These are phyloP conservation scores for Endocarpon pusillum DNA, from an alignment of 495 filamentous ascomycete species.

Conservation along the genomic window DNA sequence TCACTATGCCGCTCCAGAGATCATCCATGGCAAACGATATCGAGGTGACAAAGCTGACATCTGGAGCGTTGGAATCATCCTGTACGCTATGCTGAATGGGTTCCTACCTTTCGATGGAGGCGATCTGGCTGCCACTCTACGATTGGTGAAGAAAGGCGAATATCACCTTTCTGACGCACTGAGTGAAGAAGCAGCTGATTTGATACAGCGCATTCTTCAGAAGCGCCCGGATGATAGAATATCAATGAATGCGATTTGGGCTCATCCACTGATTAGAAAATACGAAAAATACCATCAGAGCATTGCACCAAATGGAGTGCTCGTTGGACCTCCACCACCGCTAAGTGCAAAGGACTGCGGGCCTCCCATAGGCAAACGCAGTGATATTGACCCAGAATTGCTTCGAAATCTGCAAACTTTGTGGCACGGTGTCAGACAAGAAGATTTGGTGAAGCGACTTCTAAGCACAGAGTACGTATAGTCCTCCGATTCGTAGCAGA, in stretches of 20 bases:
- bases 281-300: slow-evolving; percentile 49
- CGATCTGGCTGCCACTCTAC: slow-evolving; percentile 36
- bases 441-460: slow-evolving; percentile 49
- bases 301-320: slow-evolving; percentile 26
- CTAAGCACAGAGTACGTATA: slow-evolving; percentile 47
- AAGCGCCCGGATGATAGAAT: slow-evolving; percentile 61
- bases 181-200: slow-evolving; percentile 53
- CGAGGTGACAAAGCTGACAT: slow-evolving; percentile 74
- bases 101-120: slow-evolving; percentile 68
- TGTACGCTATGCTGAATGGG: slow-evolving; percentile 68
- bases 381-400: slow-evolving; percentile 60
- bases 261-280: slow-evolving; percentile 63
- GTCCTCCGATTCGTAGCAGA: slow-evolving; percentile 3
- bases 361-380: slow-evolving; percentile 25
- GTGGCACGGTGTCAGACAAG: slow-evolving; percentile 67
- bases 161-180: slow-evolving; percentile 56
- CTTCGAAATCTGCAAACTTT: slow-evolving; percentile 69
- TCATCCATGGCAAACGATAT: slow-evolving; percentile 55
- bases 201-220: slow-evolving; percentile 60
- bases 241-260: slow-evolving; percentile 60
- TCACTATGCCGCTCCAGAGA: slow-evolving; percentile 88
- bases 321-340: slow-evolving; percentile 35
- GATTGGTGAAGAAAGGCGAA: slow-evolving; percentile 48
- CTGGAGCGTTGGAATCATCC: slow-evolving; percentile 87
- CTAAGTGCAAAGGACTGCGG: slow-evolving; percentile 37